These are phyloP conservation scores for Macrocybe gigantea DNA, from an alignment of 768 basidiomycete genomes.

Conservation along the genomic window DNA sequence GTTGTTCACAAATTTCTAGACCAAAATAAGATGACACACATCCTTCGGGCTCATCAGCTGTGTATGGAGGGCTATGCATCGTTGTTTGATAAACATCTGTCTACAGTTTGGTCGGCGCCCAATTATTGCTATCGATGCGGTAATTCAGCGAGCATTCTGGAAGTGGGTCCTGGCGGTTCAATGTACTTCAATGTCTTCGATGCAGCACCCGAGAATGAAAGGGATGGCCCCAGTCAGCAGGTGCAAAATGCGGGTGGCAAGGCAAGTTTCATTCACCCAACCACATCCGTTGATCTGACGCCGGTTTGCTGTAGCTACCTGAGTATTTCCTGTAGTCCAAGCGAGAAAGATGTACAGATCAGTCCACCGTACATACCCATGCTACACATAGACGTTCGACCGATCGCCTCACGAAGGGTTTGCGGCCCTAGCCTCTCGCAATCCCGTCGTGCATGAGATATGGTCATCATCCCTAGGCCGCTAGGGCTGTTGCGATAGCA, in stretches of 20 bases:
- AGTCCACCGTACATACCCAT: constrained; percentile 7
- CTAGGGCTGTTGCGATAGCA: no score
- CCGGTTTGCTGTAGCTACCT: constrained; percentile 45
- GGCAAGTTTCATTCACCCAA: constrained; percentile 31
- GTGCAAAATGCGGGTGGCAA: constrained; percentile 65
- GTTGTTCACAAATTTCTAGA: constrained; percentile 97
- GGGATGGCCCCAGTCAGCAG: constrained; percentile 83
- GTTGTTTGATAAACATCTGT: constrained; percentile 92
- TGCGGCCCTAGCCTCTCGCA: no score
- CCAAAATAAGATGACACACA: constrained; percentile 94
- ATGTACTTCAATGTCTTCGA: constrained; percentile 98
- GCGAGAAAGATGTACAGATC: constrained; percentile 10
- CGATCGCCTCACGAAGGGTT: no score
- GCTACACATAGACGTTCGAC: not conserved
- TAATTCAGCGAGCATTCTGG: constrained; percentile 93
- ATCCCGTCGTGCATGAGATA: no score
- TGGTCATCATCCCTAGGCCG: no score
- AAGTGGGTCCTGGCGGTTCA: constrained; percentile 83
- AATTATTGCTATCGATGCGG: constrained; percentile 99
- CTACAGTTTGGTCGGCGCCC: constrained; percentile 97
- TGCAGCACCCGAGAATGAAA: constrained; percentile 96
- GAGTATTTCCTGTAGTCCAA: constrained; percentile 65
- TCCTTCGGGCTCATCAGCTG: constrained; percentile 95
- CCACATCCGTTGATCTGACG: constrained; percentile 7
- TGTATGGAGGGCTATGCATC: constrained; percentile 99